phyloP scores from a whole-genome alignment of 305 asterid genomes.

The Caryopteris hybrid region DNA sequence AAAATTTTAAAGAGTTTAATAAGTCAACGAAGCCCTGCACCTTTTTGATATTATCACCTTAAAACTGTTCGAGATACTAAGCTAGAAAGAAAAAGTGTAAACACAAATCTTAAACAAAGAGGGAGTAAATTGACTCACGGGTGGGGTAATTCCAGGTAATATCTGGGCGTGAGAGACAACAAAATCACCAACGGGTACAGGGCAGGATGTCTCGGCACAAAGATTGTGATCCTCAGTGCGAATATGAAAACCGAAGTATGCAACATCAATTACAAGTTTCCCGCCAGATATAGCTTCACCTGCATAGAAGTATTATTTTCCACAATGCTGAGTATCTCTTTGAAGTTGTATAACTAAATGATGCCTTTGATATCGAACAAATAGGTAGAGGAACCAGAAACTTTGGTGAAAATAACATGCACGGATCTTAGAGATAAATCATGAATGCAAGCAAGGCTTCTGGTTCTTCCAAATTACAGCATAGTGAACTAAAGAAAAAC shows the following conservation, averaged over 20 bases:
- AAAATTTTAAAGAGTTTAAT: no score
- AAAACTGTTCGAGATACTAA: background rate
- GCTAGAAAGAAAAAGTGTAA: no score
- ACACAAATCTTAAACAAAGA: background rate
- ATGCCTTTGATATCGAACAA: background rate
- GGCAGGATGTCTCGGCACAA: constrained; percentile 69
- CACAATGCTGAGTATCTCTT: background rate
- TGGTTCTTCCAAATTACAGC: no score
- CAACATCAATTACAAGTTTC: constrained; percentile 62
- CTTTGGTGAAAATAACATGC: background rate
- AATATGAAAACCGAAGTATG: constrained; percentile 42
- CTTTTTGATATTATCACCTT: background rate
- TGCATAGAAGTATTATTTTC: constrained; percentile 31
- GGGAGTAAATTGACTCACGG: constrained; percentile 45
- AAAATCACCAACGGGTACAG: constrained; percentile 66
- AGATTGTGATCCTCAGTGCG: constrained; percentile 57
- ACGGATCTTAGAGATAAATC: background rate
- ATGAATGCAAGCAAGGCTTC: no score
- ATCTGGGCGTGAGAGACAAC: constrained; percentile 67
- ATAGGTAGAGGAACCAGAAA: background rate
- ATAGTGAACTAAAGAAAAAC: no score
- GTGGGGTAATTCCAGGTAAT: constrained; percentile 80
- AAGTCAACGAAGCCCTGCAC: no score
- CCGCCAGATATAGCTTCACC: constrained; percentile 61
- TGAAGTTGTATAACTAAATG: background rate